Conservation (phyloP, 495 filamentous ascomycete genomes). For the Aspergillus taichungensis region DNA sequence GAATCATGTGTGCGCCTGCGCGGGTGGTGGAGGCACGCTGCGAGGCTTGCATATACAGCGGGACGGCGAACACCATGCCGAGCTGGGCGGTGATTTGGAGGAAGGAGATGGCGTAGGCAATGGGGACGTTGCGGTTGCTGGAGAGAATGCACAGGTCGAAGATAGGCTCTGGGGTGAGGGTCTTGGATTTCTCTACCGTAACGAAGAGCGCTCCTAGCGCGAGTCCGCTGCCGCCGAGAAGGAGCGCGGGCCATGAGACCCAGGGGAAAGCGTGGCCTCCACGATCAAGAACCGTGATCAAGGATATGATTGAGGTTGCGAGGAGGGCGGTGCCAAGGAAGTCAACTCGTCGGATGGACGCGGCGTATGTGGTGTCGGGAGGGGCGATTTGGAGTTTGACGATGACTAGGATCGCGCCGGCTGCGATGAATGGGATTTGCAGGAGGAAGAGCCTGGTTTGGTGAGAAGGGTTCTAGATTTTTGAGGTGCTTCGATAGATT, state of each 20-base stretch:
- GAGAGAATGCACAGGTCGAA: slow-evolving; percentile 50
- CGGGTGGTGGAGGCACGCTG: slow-evolving; percentile 42
- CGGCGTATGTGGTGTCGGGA: not conserved
- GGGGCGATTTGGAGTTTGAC: slow-evolving; percentile 35
- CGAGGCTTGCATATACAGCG: slow-evolving; percentile 64
- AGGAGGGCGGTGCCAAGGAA: slow-evolving; percentile 48
- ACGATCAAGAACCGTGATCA: slow-evolving; percentile 50
- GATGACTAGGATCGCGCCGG: slow-evolving; percentile 43
- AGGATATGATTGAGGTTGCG: slow-evolving; percentile 33
- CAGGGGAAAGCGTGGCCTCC: slow-evolving; percentile 51
- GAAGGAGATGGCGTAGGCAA: slow-evolving; percentile 43
- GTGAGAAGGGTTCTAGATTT: not conserved
- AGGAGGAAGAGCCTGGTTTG: slow-evolving; percentile 49
- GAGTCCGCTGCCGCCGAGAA: slow-evolving; percentile 10
- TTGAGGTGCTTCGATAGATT: not conserved
- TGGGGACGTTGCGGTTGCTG: slow-evolving; percentile 43
- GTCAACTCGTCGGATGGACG: slow-evolving; percentile 43
- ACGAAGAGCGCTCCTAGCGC: slow-evolving; percentile 39
- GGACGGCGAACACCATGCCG: slow-evolving; percentile 42
- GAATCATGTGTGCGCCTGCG: slow-evolving; percentile 54
- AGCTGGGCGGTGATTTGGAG: slow-evolving; percentile 52
- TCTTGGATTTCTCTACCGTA: slow-evolving; percentile 36
- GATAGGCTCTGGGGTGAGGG: slow-evolving; percentile 48
- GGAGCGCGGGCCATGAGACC: slow-evolving; percentile 33
- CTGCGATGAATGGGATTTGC: slow-evolving; percentile 45